Evolutionary conservation across 768 basidiomycete genomes (phyloP).

Genomic region (Mycena vitilis): DNA sequence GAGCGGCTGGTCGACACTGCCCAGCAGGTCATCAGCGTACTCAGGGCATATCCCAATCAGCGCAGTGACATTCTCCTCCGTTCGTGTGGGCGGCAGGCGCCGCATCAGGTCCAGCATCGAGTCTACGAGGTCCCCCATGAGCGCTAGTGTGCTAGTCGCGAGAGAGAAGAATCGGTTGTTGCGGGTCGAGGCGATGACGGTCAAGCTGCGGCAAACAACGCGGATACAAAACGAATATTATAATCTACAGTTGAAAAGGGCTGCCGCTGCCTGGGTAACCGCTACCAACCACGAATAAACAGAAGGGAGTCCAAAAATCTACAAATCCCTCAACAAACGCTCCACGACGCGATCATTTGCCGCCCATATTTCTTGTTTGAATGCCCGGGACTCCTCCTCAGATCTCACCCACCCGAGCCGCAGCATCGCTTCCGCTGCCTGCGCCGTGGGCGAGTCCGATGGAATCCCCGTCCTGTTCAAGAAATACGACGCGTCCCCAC

Average conservation of each 20-base stretch:
- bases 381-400: constrained; percentile 40
- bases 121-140: constrained; percentile 84
- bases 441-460: constrained; percentile 31
- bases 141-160: constrained; percentile 23
- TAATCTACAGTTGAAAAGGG: too few species aligned
- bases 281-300: too few species aligned
- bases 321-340: constrained; percentile 46
- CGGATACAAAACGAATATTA: not conserved
- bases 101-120: constrained; percentile 97
- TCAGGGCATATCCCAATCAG: constrained; percentile 90
- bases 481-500: constrained; percentile 43
- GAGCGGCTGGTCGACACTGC: constrained; percentile 95
- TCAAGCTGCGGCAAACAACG: constrained; percentile 25
- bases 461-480: constrained; percentile 31
- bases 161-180: not conserved
- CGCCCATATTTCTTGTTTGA: constrained; percentile 47
- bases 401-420: constrained; percentile 46
- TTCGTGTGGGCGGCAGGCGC: constrained; percentile 90
- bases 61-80: constrained; percentile 87
- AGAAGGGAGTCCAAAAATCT: too few species aligned
- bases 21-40: constrained; percentile 93
- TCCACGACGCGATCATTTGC: constrained; percentile 46
- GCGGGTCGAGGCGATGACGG: not conserved
- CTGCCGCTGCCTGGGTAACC: too few species aligned
- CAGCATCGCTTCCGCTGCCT: constrained; percentile 45